Conservation (phyloP, 164 flowering plant species). For the Amborella trichopoda region DNA sequence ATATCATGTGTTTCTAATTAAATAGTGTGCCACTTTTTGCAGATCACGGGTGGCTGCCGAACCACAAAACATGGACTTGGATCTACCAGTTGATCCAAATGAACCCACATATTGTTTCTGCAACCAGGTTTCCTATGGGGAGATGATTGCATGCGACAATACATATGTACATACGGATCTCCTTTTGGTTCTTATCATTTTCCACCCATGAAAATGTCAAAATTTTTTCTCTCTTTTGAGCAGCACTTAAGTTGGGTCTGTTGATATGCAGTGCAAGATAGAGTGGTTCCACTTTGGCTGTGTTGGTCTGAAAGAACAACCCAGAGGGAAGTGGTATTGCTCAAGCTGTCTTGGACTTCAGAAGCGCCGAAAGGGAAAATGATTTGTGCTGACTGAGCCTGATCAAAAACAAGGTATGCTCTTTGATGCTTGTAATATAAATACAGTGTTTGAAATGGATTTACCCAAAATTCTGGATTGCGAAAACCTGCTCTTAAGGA, state of each 20-base stretch:
- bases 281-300: slow-evolving; percentile 98
- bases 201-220: background rate
- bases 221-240: background rate
- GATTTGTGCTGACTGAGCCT: too few species aligned
- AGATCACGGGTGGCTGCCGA: slow-evolving; percentile 58
- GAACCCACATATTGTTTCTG: slow-evolving; percentile 96
- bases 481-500: too few species aligned
- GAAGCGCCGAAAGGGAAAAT: slow-evolving; percentile 37
- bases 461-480: too few species aligned
- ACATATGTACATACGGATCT: slow-evolving; percentile 42
- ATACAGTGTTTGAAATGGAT: too few species aligned
- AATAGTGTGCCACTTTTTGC: slow-evolving; percentile 4
- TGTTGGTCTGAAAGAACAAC: slow-evolving; percentile 78
- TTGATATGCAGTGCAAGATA: slow-evolving; percentile 94
- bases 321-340: slow-evolving; percentile 93
- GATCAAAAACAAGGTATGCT: too few species aligned
- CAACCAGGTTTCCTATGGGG: slow-evolving; percentile 96
- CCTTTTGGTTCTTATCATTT: background rate
- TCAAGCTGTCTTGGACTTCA: slow-evolving; percentile 44
- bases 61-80: slow-evolving; percentile 63
- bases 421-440: too few species aligned
- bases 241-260: too few species aligned
- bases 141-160: slow-evolving; percentile 97
- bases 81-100: slow-evolving; percentile 96
- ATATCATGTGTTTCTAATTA: too few species aligned